phyloP scores from a whole-genome alignment of 371 early-diverging fungal genomes.

The Mucor racemosus region DNA sequence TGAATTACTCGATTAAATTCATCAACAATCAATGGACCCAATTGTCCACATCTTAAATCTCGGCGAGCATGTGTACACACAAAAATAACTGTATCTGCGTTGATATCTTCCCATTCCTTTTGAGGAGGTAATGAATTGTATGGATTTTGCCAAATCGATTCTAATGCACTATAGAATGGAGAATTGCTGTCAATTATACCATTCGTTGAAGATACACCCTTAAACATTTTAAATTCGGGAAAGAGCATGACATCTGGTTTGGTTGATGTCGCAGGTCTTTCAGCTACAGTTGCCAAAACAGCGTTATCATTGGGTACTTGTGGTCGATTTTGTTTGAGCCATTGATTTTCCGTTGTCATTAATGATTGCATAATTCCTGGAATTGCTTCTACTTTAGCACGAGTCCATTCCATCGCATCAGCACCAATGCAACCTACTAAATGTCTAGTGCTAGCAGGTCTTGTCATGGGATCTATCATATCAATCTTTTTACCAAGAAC shows the following conservation, averaged over 20 bases:
- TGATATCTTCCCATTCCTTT: conserved; percentile 18
- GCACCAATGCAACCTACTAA: conserved; percentile 49
- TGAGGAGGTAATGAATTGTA: conserved; percentile 7
- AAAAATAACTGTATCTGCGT: conserved; percentile 42
- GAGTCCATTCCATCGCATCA: conserved; percentile 47
- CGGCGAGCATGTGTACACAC: conserved; percentile 53
- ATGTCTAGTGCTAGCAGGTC: conserved; percentile 32
- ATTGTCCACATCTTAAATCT: conserved; percentile 49
- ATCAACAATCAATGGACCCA: conserved; percentile 47
- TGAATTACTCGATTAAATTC: conserved; percentile 39
- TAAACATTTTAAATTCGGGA: conserved; percentile 44
- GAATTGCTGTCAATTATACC: conserved; percentile 7
- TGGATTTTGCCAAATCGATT: conserved; percentile 36
- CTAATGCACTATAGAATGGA: conserved; percentile 22
- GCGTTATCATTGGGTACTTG: not conserved
- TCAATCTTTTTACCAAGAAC: conserved; percentile 52
- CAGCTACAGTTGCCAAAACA: conserved; percentile 34
- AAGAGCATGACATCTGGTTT: conserved; percentile 40
- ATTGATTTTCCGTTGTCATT: conserved; percentile 12
- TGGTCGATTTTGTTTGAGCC: conserved; percentile 12
- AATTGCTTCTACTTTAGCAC: conserved; percentile 46
- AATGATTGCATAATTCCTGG: conserved; percentile 26
- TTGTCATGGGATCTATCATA: conserved; percentile 32
- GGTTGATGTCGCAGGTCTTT: conserved; percentile 19
- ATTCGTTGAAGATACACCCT: conserved; percentile 11